These are phyloP conservation scores for Parmelia sp. DNA, from an alignment of 495 filamentous ascomycete species.

Conservation along the genomic window DNA sequence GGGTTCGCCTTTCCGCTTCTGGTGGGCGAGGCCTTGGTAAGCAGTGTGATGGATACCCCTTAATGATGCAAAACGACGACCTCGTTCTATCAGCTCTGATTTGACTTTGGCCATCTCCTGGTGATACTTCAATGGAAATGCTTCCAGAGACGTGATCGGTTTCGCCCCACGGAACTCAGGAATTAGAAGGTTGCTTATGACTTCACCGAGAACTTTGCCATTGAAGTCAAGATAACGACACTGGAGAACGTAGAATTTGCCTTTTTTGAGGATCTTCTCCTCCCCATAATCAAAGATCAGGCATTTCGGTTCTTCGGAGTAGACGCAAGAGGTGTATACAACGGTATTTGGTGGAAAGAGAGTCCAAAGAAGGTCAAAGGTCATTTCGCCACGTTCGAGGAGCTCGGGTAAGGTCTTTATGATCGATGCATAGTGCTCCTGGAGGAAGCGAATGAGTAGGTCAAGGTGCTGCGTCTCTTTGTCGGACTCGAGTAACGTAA, in stretches of 20 bases:
- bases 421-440: conserved; percentile 33
- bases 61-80: conserved; percentile 22
- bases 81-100: conserved; percentile 18
- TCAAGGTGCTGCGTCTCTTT: conserved; percentile 30
- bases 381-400: conserved; percentile 38
- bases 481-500: conserved; percentile 6
- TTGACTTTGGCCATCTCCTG: conserved; percentile 13
- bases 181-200: conserved; percentile 40
- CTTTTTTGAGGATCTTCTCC: conserved; percentile 28
- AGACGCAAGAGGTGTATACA: conserved; percentile 39
- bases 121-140: conserved; percentile 17
- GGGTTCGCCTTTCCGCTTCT: conserved; percentile 21
- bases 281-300: conserved; percentile 27
- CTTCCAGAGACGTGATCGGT: conserved; percentile 47
- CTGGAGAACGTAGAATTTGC: conserved; percentile 33
- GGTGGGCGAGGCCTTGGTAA: conserved; percentile 27
- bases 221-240: conserved; percentile 35
- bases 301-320: conserved; percentile 36
- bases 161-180: conserved; percentile 49
- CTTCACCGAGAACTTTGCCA: conserved; percentile 45
- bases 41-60: conserved; percentile 24
- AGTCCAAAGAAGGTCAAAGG: conserved; percentile 43
- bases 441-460: conserved; percentile 38
- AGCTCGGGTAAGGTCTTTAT: conserved; percentile 35
- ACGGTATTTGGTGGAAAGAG: conserved; percentile 39